Percentiles rank a stretch among this genome's conserved stretches.
phyloP scores from a whole-genome alignment of 2,329 filamentous ascomycete genomes.

The Aureobasidium lini region DNA sequence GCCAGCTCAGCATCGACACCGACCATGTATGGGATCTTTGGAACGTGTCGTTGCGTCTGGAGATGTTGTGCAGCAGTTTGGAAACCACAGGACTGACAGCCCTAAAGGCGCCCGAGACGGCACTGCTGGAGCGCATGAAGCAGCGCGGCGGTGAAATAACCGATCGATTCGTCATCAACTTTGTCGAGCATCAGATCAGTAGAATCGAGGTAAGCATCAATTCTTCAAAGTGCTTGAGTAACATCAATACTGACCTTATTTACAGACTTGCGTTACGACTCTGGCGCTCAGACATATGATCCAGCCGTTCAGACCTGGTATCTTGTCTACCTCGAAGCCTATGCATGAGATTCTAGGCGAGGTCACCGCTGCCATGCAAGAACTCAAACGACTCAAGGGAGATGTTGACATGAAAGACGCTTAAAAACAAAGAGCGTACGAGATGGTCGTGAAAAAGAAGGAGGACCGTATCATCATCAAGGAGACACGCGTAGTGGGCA shows the following conservation, averaged over 20 bases:
- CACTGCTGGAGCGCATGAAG: conserved; percentile 68
- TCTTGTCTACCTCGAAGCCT: conserved; percentile 68
- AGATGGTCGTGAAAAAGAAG: too few species aligned
- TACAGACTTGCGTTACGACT: conserved; percentile 71
- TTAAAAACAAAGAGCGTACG: background rate
- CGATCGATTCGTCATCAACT: conserved; percentile 78
- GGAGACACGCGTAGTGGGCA: too few species aligned
- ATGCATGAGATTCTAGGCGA: conserved; percentile 64
- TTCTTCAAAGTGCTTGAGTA: background rate
- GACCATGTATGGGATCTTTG: conserved; percentile 84
- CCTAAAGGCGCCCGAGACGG: conserved; percentile 73
- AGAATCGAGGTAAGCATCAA: conserved; percentile 76
- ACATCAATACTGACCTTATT: background rate
- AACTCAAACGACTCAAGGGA: conserved; percentile 37
- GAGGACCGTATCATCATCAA: too few species aligned
- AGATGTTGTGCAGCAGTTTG: conserved; percentile 87
- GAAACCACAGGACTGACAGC: conserved; percentile 59
- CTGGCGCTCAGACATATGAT: conserved; percentile 73
- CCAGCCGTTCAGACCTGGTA: conserved; percentile 57
- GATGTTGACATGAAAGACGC: background rate
- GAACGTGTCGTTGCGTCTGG: conserved; percentile 79
- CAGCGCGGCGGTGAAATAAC: conserved; percentile 74
- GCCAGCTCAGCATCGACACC: conserved; percentile 68
- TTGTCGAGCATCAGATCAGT: conserved; percentile 91
- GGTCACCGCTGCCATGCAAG: conserved; percentile 53